Evolutionary conservation across 2,329 filamentous ascomycete genomes (phyloP).

Genomic region (Aspergillus nomiae): DNA sequence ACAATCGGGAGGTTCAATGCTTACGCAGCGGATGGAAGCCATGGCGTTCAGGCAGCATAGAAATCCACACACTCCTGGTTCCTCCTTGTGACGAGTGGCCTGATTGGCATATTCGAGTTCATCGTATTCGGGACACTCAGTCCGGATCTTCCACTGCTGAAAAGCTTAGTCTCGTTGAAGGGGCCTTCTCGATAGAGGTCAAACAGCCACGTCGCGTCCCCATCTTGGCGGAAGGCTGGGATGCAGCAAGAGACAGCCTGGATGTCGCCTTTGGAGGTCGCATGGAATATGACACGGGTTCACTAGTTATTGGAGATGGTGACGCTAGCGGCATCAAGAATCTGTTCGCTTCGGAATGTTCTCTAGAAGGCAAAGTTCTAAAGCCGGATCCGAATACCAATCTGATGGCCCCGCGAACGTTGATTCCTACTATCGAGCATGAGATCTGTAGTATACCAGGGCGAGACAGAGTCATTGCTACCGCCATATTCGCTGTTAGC

Average conservation of each 20-base stretch:
- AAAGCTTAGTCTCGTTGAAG: slow-evolving; percentile 4
- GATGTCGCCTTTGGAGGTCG: slow-evolving; percentile 1
- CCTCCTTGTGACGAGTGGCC: slow-evolving; percentile 17
- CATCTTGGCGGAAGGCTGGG: background rate
- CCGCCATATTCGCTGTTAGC: background rate
- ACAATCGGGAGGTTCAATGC: background rate
- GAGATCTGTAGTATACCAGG: background rate
- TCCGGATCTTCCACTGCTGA: background rate
- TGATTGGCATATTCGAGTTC: slow-evolving; percentile 23
- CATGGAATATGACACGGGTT: background rate
- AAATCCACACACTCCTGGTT: slow-evolving; percentile 16
- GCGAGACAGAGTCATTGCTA: background rate
- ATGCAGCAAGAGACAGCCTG: background rate
- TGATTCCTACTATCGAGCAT: slow-evolving; percentile 9
- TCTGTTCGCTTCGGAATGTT: background rate
- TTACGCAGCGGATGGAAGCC: slow-evolving; percentile 18
- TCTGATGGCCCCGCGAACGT: slow-evolving; percentile 5
- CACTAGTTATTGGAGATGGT: background rate
- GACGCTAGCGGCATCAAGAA: background rate
- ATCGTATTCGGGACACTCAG: slow-evolving; percentile 9
- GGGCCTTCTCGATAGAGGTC: background rate
- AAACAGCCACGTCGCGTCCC: background rate
- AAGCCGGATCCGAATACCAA: slow-evolving; percentile 15
- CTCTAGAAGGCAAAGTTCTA: background rate
- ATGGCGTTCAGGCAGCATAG: slow-evolving; percentile 17